Base-by-base conservation (phyloP, 1,284 basidiomycete genomes). In the Garcileccinum viscosum region DNA sequence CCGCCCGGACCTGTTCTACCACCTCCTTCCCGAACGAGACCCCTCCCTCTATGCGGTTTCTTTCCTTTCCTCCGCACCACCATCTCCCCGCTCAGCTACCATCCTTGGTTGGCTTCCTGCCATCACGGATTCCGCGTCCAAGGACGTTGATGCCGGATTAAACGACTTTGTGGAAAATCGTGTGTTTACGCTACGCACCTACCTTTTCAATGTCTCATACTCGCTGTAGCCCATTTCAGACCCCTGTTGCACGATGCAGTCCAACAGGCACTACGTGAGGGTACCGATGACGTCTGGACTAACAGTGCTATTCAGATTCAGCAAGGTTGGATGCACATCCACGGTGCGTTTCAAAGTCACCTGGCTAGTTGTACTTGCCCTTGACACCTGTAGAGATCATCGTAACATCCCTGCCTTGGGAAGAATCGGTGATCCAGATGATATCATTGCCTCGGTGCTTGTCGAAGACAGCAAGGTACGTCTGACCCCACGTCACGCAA, bases 311-410 rank as follows among this genome's bases (percentile, higher is more conserved):
- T 87, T 32, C 91, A 92, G 74, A 80, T 88, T 4, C 86, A 88
- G 67, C 80, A 88, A 56, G 93, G 93, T 15, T 95, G 93, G 93
- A 91, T 95, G 90, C 93, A 95, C 76, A 89, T 95, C 63, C 88
- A 94, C 63, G 93, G 93, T 92, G 72, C 67, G 86, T 70, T 42
- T 15, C 27, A 9, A 33, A 17, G 5, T 44, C 24, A 19, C n/a
- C 7, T 32, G 17, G 59, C 53, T 30, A 2, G 4, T 8, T 15
- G 9, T 17, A 14, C 24, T 56, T 14, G 64, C 24, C 40, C 40
- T 56, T 15, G 11, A 63, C 65, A 35, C 33, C 19, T n/a, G 19
- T 30, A 12, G 67, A 94, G 93, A 94, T 75, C 83, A 85, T 62
- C 85, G 93, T 40, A 94, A 94, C 67, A 73, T 92, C 6, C 93